Percentiles rank a stretch among this genome's conserved stretches.
Evolutionary conservation across 176 grass and related monocot species (phyloP).

Genomic region (Saccharum officinarum): DNA sequence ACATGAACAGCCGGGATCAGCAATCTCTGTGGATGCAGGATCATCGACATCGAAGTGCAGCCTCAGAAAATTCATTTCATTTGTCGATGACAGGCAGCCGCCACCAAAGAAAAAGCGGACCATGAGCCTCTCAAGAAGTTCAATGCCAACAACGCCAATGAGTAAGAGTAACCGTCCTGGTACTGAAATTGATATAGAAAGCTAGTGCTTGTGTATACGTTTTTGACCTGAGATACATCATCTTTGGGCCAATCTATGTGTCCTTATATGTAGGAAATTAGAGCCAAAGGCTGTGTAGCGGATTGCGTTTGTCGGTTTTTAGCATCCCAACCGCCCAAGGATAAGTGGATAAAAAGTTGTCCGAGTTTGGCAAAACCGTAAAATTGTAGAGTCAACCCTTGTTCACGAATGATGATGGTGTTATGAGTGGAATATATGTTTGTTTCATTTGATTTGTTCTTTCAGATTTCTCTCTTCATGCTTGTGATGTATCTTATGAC

Average conservation of each 20-base stretch:
- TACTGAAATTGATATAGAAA: conserved; percentile 29
- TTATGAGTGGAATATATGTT: conserved; percentile 24
- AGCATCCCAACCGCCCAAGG: neutral
- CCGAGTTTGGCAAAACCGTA: neutral
- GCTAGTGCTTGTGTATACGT: neutral
- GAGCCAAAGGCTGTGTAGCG: conserved; percentile 9
- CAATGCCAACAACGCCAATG: neutral
- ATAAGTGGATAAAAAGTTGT: neutral
- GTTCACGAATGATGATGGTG: neutral
- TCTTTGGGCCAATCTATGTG: conserved; percentile 7
- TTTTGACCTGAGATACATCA: conserved; percentile 6
- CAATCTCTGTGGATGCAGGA: conserved; percentile 3
- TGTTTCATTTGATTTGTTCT: neutral
- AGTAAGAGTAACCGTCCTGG: neutral
- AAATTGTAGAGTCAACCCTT: conserved; percentile 37
- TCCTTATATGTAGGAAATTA: conserved; percentile 11
- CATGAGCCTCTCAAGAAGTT: conserved; percentile 17
- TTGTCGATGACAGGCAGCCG: conserved; percentile 54
- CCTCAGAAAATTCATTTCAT: conserved; percentile 59
- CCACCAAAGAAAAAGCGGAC: conserved; percentile 22
- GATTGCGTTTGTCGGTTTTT: neutral
- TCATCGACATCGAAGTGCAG: neutral
- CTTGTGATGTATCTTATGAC: neutral
- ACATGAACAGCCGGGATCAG: conserved; percentile 1
- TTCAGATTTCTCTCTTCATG: neutral